These are phyloP conservation scores for Saxispiralis lemnorum DNA, from an alignment of 495 filamentous ascomycete species.

Conservation along the genomic window DNA sequence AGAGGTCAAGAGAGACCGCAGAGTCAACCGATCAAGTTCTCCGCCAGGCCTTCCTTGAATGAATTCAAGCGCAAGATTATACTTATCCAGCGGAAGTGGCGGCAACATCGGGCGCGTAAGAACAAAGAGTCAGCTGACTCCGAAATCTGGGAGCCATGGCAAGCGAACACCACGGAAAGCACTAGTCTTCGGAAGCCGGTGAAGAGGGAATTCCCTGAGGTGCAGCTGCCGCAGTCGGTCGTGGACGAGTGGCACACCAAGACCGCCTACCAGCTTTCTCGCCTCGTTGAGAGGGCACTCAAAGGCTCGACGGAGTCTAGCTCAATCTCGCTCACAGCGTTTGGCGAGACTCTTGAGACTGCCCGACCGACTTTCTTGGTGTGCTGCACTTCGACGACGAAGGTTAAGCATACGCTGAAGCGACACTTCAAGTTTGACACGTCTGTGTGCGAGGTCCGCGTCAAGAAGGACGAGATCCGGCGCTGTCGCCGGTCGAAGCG, in stretches of 20 bases:
- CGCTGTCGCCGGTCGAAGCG: conserved; percentile 22
- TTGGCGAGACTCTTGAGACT: conserved; percentile 24
- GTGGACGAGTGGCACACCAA: conserved; percentile 24
- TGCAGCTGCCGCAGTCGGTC: conserved; percentile 20
- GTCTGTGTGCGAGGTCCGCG: conserved; percentile 25
- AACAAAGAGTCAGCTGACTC: too few relatives aligned
- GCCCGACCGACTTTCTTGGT: conserved; percentile 31
- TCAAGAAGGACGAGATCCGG: conserved; percentile 21
- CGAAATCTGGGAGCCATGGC: background rate
- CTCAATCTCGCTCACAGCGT: conserved; percentile 27
- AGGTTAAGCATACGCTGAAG: conserved; percentile 24
- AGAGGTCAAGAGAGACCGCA: conserved; percentile 12
- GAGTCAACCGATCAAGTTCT: conserved; percentile 14
- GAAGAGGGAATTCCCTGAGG: conserved; percentile 22
- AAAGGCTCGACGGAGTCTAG: conserved; percentile 25
- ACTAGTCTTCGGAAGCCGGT: background rate
- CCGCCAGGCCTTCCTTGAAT: conserved; percentile 8
- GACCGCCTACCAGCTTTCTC: conserved; percentile 23
- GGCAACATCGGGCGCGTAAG: too few relatives aligned
- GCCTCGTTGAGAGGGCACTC: conserved; percentile 23
- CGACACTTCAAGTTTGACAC: conserved; percentile 25
- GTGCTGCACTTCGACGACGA: conserved; percentile 26
- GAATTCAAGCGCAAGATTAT: conserved; percentile 20
- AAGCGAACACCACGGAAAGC: background rate
- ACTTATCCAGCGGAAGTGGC: conserved; percentile 14